Base-by-base conservation (phyloP, 306 rosid genomes). In the Lathyrus sativus region DNA sequence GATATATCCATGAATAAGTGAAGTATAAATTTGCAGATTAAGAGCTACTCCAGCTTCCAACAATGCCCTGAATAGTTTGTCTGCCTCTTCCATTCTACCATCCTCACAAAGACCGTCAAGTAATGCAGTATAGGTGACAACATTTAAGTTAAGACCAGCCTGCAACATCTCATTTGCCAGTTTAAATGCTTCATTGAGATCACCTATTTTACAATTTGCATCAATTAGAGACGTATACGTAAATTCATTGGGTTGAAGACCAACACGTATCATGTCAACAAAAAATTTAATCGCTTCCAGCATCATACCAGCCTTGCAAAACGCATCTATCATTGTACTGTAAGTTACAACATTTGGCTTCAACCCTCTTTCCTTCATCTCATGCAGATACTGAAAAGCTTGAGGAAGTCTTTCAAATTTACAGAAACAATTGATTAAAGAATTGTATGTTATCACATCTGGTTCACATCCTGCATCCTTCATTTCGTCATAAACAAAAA, bases 281-380 rank as follows among this genome's bases (percentile, higher is more conserved):
- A 85, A 90, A 82, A 90, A 83, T 60, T 86, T 90, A 42, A 83
- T 78, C 19, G 91, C 97, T 80, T 82, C 87, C 75, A 75, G 82
- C 92, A 85, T 75, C 95, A 93, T 85, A 35, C 95, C 96, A 58
- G 84, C 89, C 79, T 92, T 88, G 81, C 98, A 90, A 79, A 93
- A 93, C 44, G 97, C 91, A 76, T 93, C 98, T 67, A 93, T 78
- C 72, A 93, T 58, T 8, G 95, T 88, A 83, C 89, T 93, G 60
- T 88, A 93, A n/a, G 98, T 93, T 58, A 93, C 82, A 44, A 86
- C 98, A 85, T 86, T 87, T 11, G 87, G 95, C 72, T 74, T 84
- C 87, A 88, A 73, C 63, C 83, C 85, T 42, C 67, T 69, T 43
- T 59, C 76, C 87, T 73, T 88, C 91, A 92, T 85, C 86, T 92